These are phyloP conservation scores for Aspergillus bertholletiae DNA, from an alignment of 495 filamentous ascomycete genomes.

Conservation along the genomic window DNA sequence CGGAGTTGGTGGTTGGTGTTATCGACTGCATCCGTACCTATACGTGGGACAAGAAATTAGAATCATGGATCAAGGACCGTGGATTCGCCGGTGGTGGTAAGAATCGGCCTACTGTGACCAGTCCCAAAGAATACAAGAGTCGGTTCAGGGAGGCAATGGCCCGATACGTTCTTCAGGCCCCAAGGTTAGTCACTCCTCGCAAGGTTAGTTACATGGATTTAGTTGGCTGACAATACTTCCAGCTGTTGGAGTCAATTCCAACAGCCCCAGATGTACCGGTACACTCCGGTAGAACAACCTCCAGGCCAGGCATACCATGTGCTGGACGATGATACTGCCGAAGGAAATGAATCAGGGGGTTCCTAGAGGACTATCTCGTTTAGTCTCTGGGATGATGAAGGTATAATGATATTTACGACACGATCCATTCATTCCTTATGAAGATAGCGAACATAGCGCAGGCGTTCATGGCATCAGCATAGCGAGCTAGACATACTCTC, in stretches of 20 bases:
- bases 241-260: conserved; percentile 75
- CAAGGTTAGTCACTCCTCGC: conserved; percentile 50
- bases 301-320: conserved; percentile 14
- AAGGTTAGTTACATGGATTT: not conserved
- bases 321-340: conserved; percentile 23
- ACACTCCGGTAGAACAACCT: conserved; percentile 35
- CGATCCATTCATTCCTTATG: not conserved
- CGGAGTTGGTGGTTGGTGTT: conserved; percentile 93
- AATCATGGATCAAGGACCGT: conserved; percentile 97
- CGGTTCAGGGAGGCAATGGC: conserved; percentile 97
- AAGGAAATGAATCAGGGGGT: conserved; percentile 11
- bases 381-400: not conserved
- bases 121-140: conserved; percentile 94
- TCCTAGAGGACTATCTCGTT: not conserved
- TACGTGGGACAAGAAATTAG: conserved; percentile 99
- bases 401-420: conserved; percentile 10
- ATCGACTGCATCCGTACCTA: conserved; percentile 99
- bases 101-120: conserved; percentile 92
- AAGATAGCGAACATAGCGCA: not conserved
- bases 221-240: conserved; percentile 8
- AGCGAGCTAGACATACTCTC: not conserved
- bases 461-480: not conserved
- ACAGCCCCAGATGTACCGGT: conserved; percentile 43
- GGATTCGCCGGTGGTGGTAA: conserved; percentile 80
- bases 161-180: conserved; percentile 75